phyloP scores from a whole-genome alignment of 1,284 basidiomycete genomes.

The Ustilago tritici region DNA sequence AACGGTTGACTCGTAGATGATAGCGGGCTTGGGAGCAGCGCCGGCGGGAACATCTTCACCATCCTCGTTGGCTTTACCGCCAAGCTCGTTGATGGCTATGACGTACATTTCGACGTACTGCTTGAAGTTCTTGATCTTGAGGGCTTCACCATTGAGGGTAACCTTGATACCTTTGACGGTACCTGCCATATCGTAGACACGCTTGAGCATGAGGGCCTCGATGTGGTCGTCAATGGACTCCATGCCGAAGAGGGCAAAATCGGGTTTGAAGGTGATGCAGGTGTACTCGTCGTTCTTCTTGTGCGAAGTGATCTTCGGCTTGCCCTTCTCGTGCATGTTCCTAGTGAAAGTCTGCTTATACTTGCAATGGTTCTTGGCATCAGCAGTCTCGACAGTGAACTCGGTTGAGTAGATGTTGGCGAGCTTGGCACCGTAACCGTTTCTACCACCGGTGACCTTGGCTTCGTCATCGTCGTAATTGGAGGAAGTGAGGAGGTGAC shows the following conservation, averaged over 20 bases:
- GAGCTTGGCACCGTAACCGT: constrained; percentile 95
- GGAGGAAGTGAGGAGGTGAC: constrained; percentile 91
- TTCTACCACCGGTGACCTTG: constrained; percentile 97
- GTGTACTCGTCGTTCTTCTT: constrained; percentile 81
- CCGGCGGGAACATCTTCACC: constrained; percentile 73
- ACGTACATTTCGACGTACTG: constrained; percentile 95
- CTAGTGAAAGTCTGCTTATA: constrained; percentile 95
- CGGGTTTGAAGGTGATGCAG: constrained; percentile 93
- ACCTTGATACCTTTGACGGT: constrained; percentile 95
- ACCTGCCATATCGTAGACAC: constrained; percentile 97
- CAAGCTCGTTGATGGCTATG: constrained; percentile 70
- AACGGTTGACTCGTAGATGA: constrained; percentile 85
- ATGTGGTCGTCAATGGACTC: constrained; percentile 90
- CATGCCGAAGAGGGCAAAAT: constrained; percentile 93
- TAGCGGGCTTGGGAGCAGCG: constrained; percentile 78
- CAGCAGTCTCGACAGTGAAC: constrained; percentile 97
- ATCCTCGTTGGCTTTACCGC: constrained; percentile 49
- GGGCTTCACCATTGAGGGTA: constrained; percentile 87
- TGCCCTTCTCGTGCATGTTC: constrained; percentile 90
- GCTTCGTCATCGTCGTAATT: constrained; percentile 99
- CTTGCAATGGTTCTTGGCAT: constrained; percentile 86
- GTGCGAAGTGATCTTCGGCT: constrained; percentile 90
- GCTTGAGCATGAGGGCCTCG: constrained; percentile 87
- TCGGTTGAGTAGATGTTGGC: constrained; percentile 98
- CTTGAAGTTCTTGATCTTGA: constrained; percentile 96